Evolutionary conservation across 768 basidiomycete genomes (phyloP).

Genomic region (Amanita fuliginea): DNA sequence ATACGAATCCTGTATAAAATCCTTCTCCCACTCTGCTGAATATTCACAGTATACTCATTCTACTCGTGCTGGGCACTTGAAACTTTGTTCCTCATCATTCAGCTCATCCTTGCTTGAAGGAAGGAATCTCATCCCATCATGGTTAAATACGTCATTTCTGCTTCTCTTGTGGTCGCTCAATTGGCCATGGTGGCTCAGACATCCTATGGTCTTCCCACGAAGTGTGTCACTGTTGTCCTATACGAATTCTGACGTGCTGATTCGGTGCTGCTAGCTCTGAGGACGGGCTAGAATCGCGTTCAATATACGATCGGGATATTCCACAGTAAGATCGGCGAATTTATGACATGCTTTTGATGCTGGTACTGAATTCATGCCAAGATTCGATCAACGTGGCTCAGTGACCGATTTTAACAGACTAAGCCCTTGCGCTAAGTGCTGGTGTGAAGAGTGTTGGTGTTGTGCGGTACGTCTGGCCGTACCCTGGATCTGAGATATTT

Average conservation of each 20-base stretch:
- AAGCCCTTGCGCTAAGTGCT: no score
- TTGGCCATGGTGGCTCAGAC: slow-evolving; percentile 18
- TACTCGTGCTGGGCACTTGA: no score
- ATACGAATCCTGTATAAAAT: no score
- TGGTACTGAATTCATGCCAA: no score
- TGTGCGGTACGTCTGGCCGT: no score
- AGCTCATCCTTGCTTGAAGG: not conserved
- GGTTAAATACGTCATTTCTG: not conserved
- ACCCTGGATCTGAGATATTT: not conserved
- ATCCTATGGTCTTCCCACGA: slow-evolving; percentile 18
- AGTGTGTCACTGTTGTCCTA: not conserved
- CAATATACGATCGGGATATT: no score
- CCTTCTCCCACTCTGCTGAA: no score
- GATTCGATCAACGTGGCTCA: no score
- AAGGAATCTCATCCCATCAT: not conserved
- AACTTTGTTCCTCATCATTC: not conserved
- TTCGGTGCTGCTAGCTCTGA: not conserved
- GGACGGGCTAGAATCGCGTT: not conserved
- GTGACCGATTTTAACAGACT: no score
- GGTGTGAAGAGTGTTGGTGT: no score
- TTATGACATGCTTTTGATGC: no score
- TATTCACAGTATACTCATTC: not conserved
- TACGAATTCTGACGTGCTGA: not conserved
- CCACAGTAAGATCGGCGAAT: no score
- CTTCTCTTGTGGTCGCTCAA: slow-evolving; percentile 12